A percentile compares a stretch with the other conserved stretches of the same genome.
phyloP scores from a whole-genome alignment of 257 asterid species.

The Fraxinus quadrangulata region DNA sequence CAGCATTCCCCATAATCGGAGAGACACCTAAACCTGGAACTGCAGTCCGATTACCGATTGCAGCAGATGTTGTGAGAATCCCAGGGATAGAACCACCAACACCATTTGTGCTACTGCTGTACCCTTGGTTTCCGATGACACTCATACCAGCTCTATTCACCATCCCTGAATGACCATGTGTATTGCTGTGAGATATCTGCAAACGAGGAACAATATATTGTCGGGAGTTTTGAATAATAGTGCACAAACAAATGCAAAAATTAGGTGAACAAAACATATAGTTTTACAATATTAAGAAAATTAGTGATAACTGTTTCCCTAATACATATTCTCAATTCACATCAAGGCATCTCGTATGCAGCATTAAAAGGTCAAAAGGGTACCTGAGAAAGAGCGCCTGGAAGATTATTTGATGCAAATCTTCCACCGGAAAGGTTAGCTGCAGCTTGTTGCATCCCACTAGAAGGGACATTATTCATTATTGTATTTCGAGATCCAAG shows the following conservation, averaged over 20 bases:
- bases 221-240: not conserved
- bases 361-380: slow-evolving; percentile 23
- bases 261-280: not conserved
- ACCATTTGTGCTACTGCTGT: slow-evolving; percentile 63
- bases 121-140: slow-evolving; percentile 86
- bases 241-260: not conserved
- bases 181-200: slow-evolving; percentile 87
- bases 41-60: slow-evolving; percentile 72
- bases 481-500: slow-evolving; percentile 89
- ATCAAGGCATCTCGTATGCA: slow-evolving; percentile 21
- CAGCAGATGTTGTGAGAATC: slow-evolving; percentile 80
- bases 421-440: slow-evolving; percentile 83
- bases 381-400: slow-evolving; percentile 89
- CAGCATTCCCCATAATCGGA: slow-evolving; percentile 76
- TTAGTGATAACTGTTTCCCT: not conserved
- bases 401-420: slow-evolving; percentile 83
- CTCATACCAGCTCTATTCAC: slow-evolving; percentile 75
- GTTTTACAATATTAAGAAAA: not conserved
- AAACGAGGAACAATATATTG: slow-evolving; percentile 23
- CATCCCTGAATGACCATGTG: slow-evolving; percentile 92
- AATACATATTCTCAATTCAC: slow-evolving; percentile 1
- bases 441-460: slow-evolving; percentile 86
- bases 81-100: slow-evolving; percentile 97
- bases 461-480: slow-evolving; percentile 74
- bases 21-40: slow-evolving; percentile 89